Evolutionary conservation across 805 yeast genomes (phyloP), one percentile per base, ranked within the genome.

Genomic region (Babjeviella inositovora): DNA sequence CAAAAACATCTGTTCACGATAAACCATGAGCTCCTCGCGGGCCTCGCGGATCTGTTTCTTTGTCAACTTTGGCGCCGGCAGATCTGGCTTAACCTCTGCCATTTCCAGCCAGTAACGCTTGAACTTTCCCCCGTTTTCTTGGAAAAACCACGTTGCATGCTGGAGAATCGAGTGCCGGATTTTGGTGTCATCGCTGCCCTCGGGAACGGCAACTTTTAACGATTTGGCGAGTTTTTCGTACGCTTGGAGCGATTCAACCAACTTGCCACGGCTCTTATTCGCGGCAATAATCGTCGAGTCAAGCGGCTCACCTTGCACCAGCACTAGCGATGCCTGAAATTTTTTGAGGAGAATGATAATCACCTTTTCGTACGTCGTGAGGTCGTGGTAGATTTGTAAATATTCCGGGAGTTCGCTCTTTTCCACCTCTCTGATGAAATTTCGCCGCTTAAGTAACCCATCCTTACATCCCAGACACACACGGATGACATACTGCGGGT

Each of bases 1-100:
- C 29, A 87, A 45, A 33, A 65, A 85, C 34, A 60, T 57, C 37
- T 85, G 97, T 40, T 85, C 97, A 29, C 74, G 74, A 38, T 82
- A 47, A 7, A 87, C 95, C 75, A 85, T 77, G 28, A 85, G 47
- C 32, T 75, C 73, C 33, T 82, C 87, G 21, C 90, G 48, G 14
- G 57, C 47, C 23, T 58, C 58, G 20, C 84, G 56, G 7, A 76
- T 62, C 31, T 71, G 62, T 23, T 45, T 49, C 34, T 63, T 58
- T 4, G 71, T 57, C 2, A 62, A 36, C 14, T 43, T 43, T 3
- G 54, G 50, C 5, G 15, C 23, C 7, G 26, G n/a, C n/a, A 22
- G 16, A 16, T n/a, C 11, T 6, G 21, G 18, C 14, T 9, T 18
- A 19, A n/a, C 14, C 18, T 6, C 14, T 14, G 10, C 65, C 77